phyloP scores from a whole-genome alignment of 306 rosid species.

The Prunus persica region DNA sequence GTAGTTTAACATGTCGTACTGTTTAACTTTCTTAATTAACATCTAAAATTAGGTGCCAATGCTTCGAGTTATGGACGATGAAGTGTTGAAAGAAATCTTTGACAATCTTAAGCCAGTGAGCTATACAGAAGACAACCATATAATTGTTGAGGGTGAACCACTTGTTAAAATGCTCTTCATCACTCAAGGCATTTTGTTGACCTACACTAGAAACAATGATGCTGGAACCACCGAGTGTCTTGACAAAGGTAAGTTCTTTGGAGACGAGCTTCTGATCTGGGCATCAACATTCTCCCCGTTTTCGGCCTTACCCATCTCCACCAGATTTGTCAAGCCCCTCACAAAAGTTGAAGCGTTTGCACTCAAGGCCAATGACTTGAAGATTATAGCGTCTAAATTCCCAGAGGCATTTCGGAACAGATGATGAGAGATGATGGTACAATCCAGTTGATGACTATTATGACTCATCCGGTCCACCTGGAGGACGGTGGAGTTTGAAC shows the following conservation, averaged over 20 bases:
- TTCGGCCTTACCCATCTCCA: slow-evolving; percentile 37
- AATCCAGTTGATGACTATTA: no score
- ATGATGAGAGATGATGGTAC: no score
- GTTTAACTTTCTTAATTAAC: not conserved
- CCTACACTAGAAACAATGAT: not conserved
- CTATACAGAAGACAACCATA: not conserved
- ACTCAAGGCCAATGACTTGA: not conserved
- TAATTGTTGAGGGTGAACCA: not conserved
- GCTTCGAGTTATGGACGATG: not conserved
- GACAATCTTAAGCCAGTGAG: not conserved
- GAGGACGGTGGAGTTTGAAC: no score
- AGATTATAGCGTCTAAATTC: not conserved
- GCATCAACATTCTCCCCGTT: slow-evolving; percentile 29
- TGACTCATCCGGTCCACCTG: no score
- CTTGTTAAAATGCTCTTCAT: not conserved
- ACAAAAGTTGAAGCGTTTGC: slow-evolving; percentile 4
- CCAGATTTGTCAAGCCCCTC: slow-evolving; percentile 25
- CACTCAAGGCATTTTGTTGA: not conserved
- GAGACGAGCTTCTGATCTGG: slow-evolving; percentile 25
- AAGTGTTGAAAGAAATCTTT: not conserved
- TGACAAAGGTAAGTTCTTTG: not conserved
- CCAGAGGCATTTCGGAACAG: not conserved
- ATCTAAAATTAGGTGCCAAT: not conserved
- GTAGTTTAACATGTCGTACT: not conserved
- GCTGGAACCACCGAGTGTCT: not conserved